Evolutionary conservation across 495 filamentous ascomycete genomes (phyloP).

Genomic region (Trichocladium antarcticum): DNA sequence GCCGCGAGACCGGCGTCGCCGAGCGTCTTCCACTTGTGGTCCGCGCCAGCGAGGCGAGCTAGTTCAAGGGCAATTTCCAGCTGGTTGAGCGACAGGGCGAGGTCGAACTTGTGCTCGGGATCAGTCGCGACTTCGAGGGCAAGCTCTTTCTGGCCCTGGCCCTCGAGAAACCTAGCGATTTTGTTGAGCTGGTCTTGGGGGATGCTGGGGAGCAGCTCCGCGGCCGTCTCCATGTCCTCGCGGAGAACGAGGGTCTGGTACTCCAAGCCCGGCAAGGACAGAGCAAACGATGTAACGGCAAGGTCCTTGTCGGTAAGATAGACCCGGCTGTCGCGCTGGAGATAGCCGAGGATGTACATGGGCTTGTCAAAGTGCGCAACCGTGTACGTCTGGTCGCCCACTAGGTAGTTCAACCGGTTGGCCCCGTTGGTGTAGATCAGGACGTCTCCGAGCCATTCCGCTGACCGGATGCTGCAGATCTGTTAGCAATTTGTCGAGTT

Average conservation of each 20-base stretch:
- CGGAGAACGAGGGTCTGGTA: slow-evolving; percentile 95
- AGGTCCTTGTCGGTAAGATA: slow-evolving; percentile 96
- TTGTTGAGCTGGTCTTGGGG: slow-evolving; percentile 90
- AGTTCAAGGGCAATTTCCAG: slow-evolving; percentile 76
- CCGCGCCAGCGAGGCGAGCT: slow-evolving; percentile 69
- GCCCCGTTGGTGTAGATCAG: slow-evolving; percentile 97
- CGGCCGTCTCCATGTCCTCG: slow-evolving; percentile 86
- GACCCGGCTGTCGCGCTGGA: slow-evolving; percentile 82
- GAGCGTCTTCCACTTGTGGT: slow-evolving; percentile 96
- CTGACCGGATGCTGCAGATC: slow-evolving; percentile 63
- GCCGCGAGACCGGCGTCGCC: slow-evolving; percentile 78
- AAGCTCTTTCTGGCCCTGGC: slow-evolving; percentile 90
- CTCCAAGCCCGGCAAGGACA: slow-evolving; percentile 89
- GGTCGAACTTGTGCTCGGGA: slow-evolving; percentile 90
- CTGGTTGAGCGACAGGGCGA: slow-evolving; percentile 72
- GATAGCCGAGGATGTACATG: slow-evolving; percentile 91
- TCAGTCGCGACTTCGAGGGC: slow-evolving; percentile 95
- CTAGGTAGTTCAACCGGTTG: slow-evolving; percentile 94
- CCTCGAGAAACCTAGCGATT: slow-evolving; percentile 94
- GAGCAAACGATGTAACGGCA: slow-evolving; percentile 74
- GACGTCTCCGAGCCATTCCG: slow-evolving; percentile 95
- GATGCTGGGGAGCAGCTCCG: slow-evolving; percentile 70
- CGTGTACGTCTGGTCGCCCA: slow-evolving; percentile 97
- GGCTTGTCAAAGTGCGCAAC: slow-evolving; percentile 92
- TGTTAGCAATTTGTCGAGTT: no score